Base-by-base conservation (phyloP, 768 basidiomycete genomes). In the Termitomyces sp. region DNA sequence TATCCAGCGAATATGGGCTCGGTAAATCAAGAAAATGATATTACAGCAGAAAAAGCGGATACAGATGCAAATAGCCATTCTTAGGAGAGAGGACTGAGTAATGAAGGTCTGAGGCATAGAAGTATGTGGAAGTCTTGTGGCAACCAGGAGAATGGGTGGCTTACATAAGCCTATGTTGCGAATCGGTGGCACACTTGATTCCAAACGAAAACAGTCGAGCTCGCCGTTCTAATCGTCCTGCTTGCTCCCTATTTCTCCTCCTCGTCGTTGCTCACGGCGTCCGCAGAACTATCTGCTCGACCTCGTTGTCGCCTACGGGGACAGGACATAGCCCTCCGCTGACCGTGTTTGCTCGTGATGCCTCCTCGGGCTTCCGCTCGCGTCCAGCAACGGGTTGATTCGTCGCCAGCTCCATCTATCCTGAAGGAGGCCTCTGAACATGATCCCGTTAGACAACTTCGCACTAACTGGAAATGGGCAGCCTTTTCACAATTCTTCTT, bases 401-500 rank as follows among this genome's bases (percentile, higher is more conserved):
- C 69, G 59, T 67, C 77, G 47, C 68, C 70, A 51, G 55, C 60
- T 53, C 61, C 68, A 55, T 62, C 72, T 63, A 64, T 58, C 59
- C 70, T 49, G 61, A 68, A 60, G 58, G 65, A 67, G 59, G 66
- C 55, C 54, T 70, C 60, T 37, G 49, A 57, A 24, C 39, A 68
- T 45, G 70, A 77, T 45, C 76, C 84, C 65, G 70, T 88, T 54
- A 61, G 69, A 47, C 67, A 75, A 31, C 86, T 97, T 54, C 81
- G 94, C 57, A 85, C 77, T 58, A 84, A 93, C 63, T 95, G 92
- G 92, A 87, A 90, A 78, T 96, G 93, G 93, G 94, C 94, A 6
- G 89, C 88, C 27, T 89, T 95, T 72, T 83, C 83, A 72, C 93
- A 95, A 70, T 95, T 96, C 80, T 88, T 92, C 74, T 88, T 81